A percentile compares a stretch with the other conserved stretches of the same genome.
Evolutionary conservation across 2,329 filamentous ascomycete species (phyloP).

Genomic region (Hypoxylon sp.): DNA sequence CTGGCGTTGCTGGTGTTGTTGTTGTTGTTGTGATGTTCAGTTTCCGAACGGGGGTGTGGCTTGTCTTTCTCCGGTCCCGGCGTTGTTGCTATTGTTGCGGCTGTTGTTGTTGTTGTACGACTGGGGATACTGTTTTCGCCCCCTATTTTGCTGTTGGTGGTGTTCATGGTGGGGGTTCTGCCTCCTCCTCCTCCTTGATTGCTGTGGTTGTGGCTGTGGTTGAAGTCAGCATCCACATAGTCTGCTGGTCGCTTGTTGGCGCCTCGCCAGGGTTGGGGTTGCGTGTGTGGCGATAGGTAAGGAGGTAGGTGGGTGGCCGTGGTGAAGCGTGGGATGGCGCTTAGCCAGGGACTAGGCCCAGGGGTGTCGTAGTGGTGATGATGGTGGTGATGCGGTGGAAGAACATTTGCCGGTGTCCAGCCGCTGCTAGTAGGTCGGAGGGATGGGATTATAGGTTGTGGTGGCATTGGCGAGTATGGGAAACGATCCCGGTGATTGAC

Average conservation of each 20-base stretch:
- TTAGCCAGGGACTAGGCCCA: conserved; percentile 53
- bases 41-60: background rate
- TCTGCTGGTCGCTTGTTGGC: conserved; percentile 44
- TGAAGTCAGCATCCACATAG: conserved; percentile 41
- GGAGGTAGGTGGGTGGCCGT: conserved; percentile 36
- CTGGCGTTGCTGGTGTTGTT: too few species aligned
- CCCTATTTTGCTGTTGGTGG: too few species aligned
- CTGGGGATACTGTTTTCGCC: background rate
- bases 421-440: conserved; percentile 36
- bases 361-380: conserved; percentile 36
- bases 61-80: background rate
- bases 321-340: conserved; percentile 54
- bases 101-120: background rate
- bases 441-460: conserved; percentile 23
- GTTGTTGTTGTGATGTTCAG: too few species aligned
- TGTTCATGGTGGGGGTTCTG: background rate
- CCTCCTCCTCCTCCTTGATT: conserved; percentile 3
- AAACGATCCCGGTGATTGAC: conserved; percentile 31
- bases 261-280: conserved; percentile 27
- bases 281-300: conserved; percentile 35
- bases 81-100: background rate
- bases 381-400: conserved; percentile 14
- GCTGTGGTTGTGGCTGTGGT: conserved; percentile 35
- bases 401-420: conserved; percentile 44
- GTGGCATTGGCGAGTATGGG: conserved; percentile 37